A percentile compares a stretch with the other conserved stretches of the same genome.
phyloP scores from a whole-genome alignment of 2,329 filamentous ascomycete species.

The Aspergillus sp. region DNA sequence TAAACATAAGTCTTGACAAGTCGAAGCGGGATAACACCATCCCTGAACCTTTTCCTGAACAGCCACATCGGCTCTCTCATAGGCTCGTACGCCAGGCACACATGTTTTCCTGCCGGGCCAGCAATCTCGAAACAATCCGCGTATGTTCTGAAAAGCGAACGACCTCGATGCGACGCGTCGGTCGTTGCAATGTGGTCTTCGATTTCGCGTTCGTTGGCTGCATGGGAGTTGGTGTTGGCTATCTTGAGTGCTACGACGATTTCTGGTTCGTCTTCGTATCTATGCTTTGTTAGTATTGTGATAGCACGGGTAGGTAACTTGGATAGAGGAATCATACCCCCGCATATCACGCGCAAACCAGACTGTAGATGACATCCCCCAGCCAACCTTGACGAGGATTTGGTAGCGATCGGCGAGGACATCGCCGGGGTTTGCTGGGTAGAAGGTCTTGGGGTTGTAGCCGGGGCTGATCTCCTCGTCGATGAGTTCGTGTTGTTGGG shows the following conservation, averaged over 20 bases:
- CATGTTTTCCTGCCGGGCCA: slow-evolving; percentile 21
- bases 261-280: slow-evolving; percentile 5
- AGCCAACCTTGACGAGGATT: slow-evolving; percentile 38
- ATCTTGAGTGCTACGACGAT: slow-evolving; percentile 24
- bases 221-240: slow-evolving; percentile 12
- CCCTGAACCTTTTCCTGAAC: slow-evolving; percentile 21
- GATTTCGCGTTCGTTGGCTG: slow-evolving; percentile 20
- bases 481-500: slow-evolving; percentile 12
- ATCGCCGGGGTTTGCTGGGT: slow-evolving; percentile 36
- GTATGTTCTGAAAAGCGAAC: slow-evolving; percentile 13
- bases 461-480: slow-evolving; percentile 37
- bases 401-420: slow-evolving; percentile 34
- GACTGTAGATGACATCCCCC: slow-evolving; percentile 38
- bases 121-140: slow-evolving; percentile 17
- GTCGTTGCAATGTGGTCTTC: slow-evolving; percentile 21
- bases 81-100: slow-evolving; percentile 31
- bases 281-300: neutral
- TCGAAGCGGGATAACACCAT: slow-evolving; percentile 19
- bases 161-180: slow-evolving; percentile 20
- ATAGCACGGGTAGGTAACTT: neutral
- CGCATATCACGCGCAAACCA: slow-evolving; percentile 39
- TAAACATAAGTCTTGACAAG: slow-evolving; percentile 28
- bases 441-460: slow-evolving; percentile 34
- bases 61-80: slow-evolving; percentile 32
- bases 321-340: slow-evolving; percentile 4